Base-by-base conservation (phyloP, 2,329 filamentous ascomycete species). In the Thielaviopsis cerberus region DNA sequence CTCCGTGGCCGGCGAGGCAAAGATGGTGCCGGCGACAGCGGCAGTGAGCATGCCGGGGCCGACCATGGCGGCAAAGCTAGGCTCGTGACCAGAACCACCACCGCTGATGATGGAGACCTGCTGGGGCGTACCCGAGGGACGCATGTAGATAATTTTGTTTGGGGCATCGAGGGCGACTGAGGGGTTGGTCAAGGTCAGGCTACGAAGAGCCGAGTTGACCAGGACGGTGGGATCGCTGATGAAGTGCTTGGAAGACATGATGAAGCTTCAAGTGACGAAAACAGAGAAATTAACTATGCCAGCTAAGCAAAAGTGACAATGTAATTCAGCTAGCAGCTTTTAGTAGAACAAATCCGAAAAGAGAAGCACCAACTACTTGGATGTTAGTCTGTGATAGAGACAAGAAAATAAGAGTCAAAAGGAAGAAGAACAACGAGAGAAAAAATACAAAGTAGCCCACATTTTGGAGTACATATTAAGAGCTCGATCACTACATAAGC, bases 11-110 rank as follows among this genome's bases (percentile, higher is more conserved):
- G 88, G 88, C 20, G 82, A 86, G 6, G 88, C 88, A 67, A 94
- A 94, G 65, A 94, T 90, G 2, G 86, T 90, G 20, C 90, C 90
- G 0, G 88, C 86, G 1, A 94, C 88, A 1, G 87, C 85, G 53
- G 85, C 90, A 30, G 83, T 81, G 20, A 95, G 79, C 62, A 95
- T 73, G 53, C 89, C 90, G 10, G 78, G 76, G 24, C 90, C 90
- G 15, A 96, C 90, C 70, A 90, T 92, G 60, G 81, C 85, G 1
- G 83, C 82, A 68, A 95, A 95, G 61, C 84, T 86, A 24, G 90
- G 90, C 68, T 96, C 90, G 67, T 96, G 90, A 64, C 90, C 90
- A 22, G 84, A 86, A 58, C 91, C 91, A 63, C 91, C 91, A 62
- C 91, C 91, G 1, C 86, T 90, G 64, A 97, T 76, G 66, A 96